Conservation (phyloP, 164 flowering plant species). For the Euptelea pleiosperma region DNA sequence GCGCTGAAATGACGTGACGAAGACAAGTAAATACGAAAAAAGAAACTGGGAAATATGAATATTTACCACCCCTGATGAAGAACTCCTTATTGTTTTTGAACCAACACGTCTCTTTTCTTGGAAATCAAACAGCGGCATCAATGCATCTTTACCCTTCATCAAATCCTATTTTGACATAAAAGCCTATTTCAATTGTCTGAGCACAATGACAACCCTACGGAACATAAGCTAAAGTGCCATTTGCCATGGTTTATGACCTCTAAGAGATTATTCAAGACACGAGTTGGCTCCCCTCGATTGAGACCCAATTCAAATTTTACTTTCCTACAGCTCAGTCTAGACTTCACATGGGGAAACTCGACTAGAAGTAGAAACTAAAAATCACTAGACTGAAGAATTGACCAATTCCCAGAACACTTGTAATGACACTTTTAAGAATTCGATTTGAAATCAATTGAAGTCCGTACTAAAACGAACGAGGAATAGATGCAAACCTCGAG, state of each 20-base stretch:
- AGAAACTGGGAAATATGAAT: neutral
- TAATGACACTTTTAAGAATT: no score
- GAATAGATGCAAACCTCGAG: constrained; percentile 65
- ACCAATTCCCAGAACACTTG: no score
- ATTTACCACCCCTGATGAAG: constrained; percentile 84
- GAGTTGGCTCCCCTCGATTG: neutral
- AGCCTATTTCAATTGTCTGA: constrained; percentile 4
- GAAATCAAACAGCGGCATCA: constrained; percentile 79
- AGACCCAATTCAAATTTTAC: neutral
- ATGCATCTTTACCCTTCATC: constrained; percentile 74
- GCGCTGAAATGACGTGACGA: neutral
- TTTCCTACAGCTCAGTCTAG: neutral
- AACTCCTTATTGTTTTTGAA: constrained; percentile 58
- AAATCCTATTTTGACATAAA: constrained; percentile 57
- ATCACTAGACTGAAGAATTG: neutral
- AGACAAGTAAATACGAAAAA: neutral
- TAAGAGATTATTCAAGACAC: no score
- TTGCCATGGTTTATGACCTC: neutral
- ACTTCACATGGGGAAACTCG: constrained; percentile 5
- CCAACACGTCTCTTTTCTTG: constrained; percentile 76
- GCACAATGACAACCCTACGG: constrained; percentile 4
- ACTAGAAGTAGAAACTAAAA: neutral
- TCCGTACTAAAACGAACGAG: neutral
- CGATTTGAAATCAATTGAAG: neutral
- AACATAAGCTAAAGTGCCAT: neutral